These are phyloP conservation scores for Aphanomyces astaci DNA, from an alignment of 352 stramenopile genomes.

Conservation along the genomic window DNA sequence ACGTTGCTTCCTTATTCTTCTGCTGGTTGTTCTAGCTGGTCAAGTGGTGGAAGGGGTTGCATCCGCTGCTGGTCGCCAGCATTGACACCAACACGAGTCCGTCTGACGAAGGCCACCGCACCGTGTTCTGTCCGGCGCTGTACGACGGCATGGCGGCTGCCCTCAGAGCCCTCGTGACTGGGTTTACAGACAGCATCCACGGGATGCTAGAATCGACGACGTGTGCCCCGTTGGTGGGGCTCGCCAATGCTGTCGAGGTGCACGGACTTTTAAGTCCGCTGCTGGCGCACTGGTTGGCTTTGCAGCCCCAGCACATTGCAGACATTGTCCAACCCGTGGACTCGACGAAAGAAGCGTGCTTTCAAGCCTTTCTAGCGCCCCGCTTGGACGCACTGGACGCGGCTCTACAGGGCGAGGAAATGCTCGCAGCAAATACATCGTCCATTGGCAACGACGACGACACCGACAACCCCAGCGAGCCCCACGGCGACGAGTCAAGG, in stretches of 20 bases:
- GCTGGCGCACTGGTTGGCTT: neutral
- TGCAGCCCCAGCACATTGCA: neutral
- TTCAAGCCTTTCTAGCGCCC: neutral
- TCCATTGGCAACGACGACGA: neutral
- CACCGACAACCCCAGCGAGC: neutral
- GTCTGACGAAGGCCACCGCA: neutral
- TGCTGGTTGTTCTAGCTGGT: neutral
- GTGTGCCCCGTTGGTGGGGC: neutral
- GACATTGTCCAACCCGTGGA: neutral
- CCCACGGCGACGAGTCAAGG: slow-evolving; percentile 32
- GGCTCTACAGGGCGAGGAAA: slow-evolving; percentile 2
- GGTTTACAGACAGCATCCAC: neutral
- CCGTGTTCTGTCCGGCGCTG: neutral
- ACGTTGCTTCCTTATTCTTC: no score
- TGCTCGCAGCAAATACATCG: neutral
- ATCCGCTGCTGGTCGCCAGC: neutral
- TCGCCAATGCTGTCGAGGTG: neutral
- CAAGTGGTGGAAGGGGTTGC: slow-evolving; percentile 4
- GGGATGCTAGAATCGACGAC: neutral
- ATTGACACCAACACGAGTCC: slow-evolving; percentile 7
- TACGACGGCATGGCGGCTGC: neutral
- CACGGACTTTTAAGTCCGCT: neutral
- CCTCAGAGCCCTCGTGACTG: neutral
- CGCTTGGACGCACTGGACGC: neutral
- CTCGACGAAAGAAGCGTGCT: neutral